Percentiles rank a stretch among this genome's conserved stretches.
Evolutionary conservation across 257 asterid species (phyloP).

Genomic region (Paraleonurus japonicus): DNA sequence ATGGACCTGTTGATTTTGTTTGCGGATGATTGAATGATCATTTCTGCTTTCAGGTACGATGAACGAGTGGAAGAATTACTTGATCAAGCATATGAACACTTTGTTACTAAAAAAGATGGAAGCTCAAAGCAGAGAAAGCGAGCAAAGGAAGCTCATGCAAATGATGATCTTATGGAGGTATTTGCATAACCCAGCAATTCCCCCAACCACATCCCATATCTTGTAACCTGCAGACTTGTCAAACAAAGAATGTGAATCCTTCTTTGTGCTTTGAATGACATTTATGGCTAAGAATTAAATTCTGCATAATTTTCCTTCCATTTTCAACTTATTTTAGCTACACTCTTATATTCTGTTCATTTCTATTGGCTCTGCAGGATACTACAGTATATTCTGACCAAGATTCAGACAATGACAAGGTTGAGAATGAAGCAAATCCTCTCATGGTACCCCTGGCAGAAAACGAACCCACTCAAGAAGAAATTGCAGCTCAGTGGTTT

Average conservation of each 20-base stretch:
- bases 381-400: constrained; percentile 48
- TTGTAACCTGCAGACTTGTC: not conserved
- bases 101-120: constrained; percentile 72
- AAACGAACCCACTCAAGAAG: constrained; percentile 69
- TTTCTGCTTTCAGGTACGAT: constrained; percentile 57
- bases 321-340: not conserved
- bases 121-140: constrained; percentile 83
- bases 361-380: constrained; percentile 36
- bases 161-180: constrained; percentile 64
- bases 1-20: not conserved
- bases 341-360: not conserved
- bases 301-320: not conserved
- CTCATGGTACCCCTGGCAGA: constrained; percentile 69
- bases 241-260: not conserved
- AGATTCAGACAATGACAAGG: constrained; percentile 66
- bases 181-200: constrained; percentile 4
- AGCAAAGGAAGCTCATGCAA: constrained; percentile 51
- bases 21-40: constrained; percentile 17
- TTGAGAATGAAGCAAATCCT: constrained; percentile 65
- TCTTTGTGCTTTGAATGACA: not conserved
- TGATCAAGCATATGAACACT: constrained; percentile 79
- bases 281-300: not conserved
- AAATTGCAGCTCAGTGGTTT: constrained; percentile 82
- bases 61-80: constrained; percentile 65
- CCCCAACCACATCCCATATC: not conserved